Percentiles rank a stretch among this genome's conserved stretches.
Conservation (phyloP, 192 early-diverging fungal species). For the Coemansia sp. region DNA sequence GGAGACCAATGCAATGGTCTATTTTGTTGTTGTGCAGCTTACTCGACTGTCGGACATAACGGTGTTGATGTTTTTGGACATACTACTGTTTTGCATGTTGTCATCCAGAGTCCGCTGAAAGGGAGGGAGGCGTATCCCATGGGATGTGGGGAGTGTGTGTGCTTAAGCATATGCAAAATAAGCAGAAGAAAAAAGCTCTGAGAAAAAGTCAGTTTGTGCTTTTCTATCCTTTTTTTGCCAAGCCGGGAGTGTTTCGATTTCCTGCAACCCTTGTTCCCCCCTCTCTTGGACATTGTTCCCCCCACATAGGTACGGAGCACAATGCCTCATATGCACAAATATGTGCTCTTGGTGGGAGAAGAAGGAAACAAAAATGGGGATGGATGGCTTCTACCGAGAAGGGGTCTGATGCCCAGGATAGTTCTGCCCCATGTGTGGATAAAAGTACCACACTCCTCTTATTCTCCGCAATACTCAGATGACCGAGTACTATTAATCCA, state of each 20-base stretch:
- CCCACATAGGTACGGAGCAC: not conserved
- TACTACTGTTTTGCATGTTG: slow-evolving; percentile 12
- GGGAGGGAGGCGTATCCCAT: slow-evolving; percentile 15
- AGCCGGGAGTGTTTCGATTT: slow-evolving; percentile 11
- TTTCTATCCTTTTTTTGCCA: not conserved
- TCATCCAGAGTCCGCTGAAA: not conserved
- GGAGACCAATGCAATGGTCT: slow-evolving; percentile 14
- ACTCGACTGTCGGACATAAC: not conserved
- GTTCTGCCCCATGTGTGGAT: slow-evolving; percentile 10
- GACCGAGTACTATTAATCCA: not conserved
- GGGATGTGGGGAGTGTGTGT: not conserved
- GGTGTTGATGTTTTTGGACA: slow-evolving; percentile 7
- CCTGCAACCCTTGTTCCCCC: not conserved
- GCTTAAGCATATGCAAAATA: not conserved
- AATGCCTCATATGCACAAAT: not conserved
- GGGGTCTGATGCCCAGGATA: slow-evolving; percentile 3
- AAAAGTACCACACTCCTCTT: not conserved
- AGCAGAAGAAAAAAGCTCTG: not conserved
- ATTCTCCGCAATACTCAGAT: slow-evolving; percentile 7
- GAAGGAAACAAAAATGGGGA: not conserved
- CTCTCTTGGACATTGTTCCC: not conserved
- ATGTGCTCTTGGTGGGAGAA: not conserved
- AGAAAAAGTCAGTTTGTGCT: not conserved
- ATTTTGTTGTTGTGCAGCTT: slow-evolving; percentile 10
- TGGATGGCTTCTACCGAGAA: slow-evolving; percentile 7